Evolutionary conservation across 257 asterid species (phyloP).

Genomic region (Striga asiatica): DNA sequence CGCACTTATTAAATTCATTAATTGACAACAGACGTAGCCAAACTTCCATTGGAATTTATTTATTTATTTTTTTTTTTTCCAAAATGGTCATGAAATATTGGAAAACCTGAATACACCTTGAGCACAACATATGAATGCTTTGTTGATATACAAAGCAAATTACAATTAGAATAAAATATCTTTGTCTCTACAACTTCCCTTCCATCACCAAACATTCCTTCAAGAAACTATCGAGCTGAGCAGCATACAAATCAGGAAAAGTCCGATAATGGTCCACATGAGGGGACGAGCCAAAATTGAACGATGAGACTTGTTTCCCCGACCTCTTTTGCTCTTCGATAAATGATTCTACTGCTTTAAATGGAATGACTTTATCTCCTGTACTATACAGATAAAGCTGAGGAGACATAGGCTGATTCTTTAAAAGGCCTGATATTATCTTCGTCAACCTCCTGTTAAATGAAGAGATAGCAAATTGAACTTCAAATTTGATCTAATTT

Average conservation of each 20-base stretch:
- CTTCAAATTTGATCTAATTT: neutral
- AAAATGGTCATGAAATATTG: too few relatives aligned
- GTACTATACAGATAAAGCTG: constrained; percentile 77
- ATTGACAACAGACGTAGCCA: too few relatives aligned
- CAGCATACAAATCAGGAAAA: constrained; percentile 41
- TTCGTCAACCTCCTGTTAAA: constrained; percentile 51
- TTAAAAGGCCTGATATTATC: constrained; percentile 31
- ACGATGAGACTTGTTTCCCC: constrained; percentile 40
- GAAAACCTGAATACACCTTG: too few relatives aligned
- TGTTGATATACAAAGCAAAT: too few relatives aligned
- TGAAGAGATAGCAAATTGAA: neutral
- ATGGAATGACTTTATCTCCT: constrained; percentile 74
- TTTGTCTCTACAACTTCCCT: constrained; percentile 15
- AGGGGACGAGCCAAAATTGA: constrained; percentile 65
- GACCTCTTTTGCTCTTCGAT: constrained; percentile 44
- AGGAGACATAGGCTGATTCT: constrained; percentile 65
- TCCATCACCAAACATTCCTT: constrained; percentile 28
- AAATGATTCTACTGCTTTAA: constrained; percentile 46
- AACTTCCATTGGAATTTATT: too few relatives aligned
- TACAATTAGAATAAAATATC: too few relatives aligned
- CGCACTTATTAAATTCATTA: too few relatives aligned
- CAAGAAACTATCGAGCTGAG: constrained; percentile 44
- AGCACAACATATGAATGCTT: too few relatives aligned
- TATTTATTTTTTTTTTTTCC: too few relatives aligned
- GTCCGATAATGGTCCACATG: constrained; percentile 85